phyloP scores from a whole-genome alignment of 352 stramenopile species.

The Globisporangium rhizosaccharum region DNA sequence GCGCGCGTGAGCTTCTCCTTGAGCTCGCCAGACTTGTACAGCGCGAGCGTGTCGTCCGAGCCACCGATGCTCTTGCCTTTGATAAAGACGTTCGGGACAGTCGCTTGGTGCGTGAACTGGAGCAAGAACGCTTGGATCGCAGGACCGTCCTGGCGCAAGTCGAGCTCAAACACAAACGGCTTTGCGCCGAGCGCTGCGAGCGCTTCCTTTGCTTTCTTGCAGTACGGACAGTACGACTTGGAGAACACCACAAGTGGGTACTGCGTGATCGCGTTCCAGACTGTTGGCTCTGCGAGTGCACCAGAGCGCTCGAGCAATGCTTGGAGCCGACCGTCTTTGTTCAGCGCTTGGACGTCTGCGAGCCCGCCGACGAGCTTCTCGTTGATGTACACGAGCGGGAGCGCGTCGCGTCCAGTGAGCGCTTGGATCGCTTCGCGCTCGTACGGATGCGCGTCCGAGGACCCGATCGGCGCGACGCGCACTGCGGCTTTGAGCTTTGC shows the following conservation, averaged over 20 bases:
- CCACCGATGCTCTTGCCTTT: slow-evolving; percentile 93
- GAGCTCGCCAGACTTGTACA: slow-evolving; percentile 87
- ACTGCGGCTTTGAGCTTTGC: slow-evolving; percentile 54
- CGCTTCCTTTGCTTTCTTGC: slow-evolving; percentile 79
- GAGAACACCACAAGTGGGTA: slow-evolving; percentile 75
- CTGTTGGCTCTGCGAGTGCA: slow-evolving; percentile 65
- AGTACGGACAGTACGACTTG: slow-evolving; percentile 86
- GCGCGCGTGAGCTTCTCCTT: slow-evolving; percentile 80
- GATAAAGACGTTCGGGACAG: slow-evolving; percentile 98
- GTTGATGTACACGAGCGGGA: slow-evolving; percentile 97
- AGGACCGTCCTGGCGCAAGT: slow-evolving; percentile 80
- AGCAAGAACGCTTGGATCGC: slow-evolving; percentile 91
- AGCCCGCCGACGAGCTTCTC: slow-evolving; percentile 92
- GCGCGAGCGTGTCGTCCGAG: slow-evolving; percentile 90
- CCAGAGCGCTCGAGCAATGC: slow-evolving; percentile 80
- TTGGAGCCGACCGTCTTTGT: slow-evolving; percentile 74
- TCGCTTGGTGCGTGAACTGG: slow-evolving; percentile 91
- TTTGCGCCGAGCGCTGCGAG: slow-evolving; percentile 53
- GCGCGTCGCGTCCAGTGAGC: slow-evolving; percentile 86
- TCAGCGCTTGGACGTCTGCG: slow-evolving; percentile 88
- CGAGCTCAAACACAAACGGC: slow-evolving; percentile 68
- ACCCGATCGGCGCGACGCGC: slow-evolving; percentile 54
- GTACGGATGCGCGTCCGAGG: slow-evolving; percentile 49
- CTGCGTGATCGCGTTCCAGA: slow-evolving; percentile 65
- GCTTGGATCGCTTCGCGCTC: slow-evolving; percentile 74